A percentile compares a stretch with the other conserved stretches of the same genome.
Evolutionary conservation across 345 rosid species (phyloP).

Genomic region (Bruguiera parviflora): DNA sequence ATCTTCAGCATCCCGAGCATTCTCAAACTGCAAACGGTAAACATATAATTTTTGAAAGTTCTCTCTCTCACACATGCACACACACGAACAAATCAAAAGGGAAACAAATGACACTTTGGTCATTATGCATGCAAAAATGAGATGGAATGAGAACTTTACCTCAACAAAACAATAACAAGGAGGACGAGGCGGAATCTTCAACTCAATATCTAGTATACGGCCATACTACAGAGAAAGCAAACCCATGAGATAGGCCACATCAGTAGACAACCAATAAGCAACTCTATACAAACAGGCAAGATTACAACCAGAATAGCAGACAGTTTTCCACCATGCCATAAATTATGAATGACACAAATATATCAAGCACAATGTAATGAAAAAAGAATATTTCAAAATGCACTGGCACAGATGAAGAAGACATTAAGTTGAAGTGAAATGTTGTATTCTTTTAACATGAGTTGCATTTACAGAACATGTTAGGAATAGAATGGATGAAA

Average conservation of each 20-base stretch:
- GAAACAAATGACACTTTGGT: too few species aligned
- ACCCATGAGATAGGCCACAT: neutral
- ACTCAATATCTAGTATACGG: constrained; percentile 79
- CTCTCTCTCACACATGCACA: neutral
- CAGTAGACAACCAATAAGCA: neutral
- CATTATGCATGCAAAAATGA: neutral
- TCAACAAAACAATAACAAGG: constrained; percentile 96
- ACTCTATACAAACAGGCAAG: neutral
- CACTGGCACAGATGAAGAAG: too few species aligned
- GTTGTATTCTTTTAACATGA: too few species aligned
- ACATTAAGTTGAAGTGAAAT: too few species aligned
- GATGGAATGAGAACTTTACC: constrained; percentile 35
- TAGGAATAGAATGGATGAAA: too few species aligned
- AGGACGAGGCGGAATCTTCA: constrained; percentile 95
- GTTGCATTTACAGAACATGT: too few species aligned
- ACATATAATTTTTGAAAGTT: neutral
- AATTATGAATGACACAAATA: neutral
- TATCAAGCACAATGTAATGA: too few species aligned
- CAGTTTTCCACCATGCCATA: neutral
- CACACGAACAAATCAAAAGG: too few species aligned
- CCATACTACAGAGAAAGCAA: constrained; percentile 54
- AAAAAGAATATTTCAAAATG: too few species aligned
- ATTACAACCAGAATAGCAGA: neutral
- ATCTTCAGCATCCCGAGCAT: constrained; percentile 54
- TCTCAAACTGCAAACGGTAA: constrained; percentile 38